Percentiles rank a stretch among this genome's conserved stretches.
Conservation (phyloP, 768 basidiomycete genomes). For the Pleurotus platypus region DNA sequence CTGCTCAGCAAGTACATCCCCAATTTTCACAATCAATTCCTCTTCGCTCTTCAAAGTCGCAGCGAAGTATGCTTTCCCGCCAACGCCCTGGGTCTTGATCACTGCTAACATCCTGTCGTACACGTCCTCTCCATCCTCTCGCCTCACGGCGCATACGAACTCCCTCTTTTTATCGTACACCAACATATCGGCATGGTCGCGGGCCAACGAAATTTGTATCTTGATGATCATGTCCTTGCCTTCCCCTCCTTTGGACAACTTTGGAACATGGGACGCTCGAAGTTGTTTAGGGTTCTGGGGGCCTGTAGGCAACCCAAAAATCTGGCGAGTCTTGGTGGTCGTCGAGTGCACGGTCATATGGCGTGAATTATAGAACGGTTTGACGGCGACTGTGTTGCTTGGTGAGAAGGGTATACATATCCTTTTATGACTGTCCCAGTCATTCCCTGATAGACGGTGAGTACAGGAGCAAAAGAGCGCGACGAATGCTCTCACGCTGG, state of each 20-base stretch:
- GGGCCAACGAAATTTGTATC: conserved; percentile 40
- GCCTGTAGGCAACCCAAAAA: conserved; percentile 21
- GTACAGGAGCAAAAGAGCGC: no score
- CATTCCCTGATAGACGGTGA: no score
- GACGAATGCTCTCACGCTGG: conserved; percentile 36
- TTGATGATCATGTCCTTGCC: conserved; percentile 49
- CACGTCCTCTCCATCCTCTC: conserved; percentile 24
- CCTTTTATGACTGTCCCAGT: conserved; percentile 46
- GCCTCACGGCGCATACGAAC: conserved; percentile 40
- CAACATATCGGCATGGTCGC: conserved; percentile 22
- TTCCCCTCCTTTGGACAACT: conserved; percentile 7
- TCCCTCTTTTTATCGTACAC: conserved; percentile 55
- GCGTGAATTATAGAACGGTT: conserved; percentile 32
- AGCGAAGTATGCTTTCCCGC: conserved; percentile 52
- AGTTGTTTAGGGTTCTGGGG: conserved; percentile 16
- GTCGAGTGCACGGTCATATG: conserved; percentile 4
- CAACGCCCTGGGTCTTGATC: conserved; percentile 37
- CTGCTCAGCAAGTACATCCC: conserved; percentile 53
- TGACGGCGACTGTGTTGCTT: conserved; percentile 41
- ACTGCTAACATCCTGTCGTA: conserved; percentile 39
- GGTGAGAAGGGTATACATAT: conserved; percentile 42
- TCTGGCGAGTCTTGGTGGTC: conserved; percentile 24
- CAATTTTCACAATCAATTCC: conserved; percentile 46
- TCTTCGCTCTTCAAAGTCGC: conserved; percentile 45
- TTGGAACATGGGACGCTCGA: conserved; percentile 20